Evolutionary conservation across 1,284 basidiomycete genomes (phyloP).

Genomic region (Grifola frondosa): DNA sequence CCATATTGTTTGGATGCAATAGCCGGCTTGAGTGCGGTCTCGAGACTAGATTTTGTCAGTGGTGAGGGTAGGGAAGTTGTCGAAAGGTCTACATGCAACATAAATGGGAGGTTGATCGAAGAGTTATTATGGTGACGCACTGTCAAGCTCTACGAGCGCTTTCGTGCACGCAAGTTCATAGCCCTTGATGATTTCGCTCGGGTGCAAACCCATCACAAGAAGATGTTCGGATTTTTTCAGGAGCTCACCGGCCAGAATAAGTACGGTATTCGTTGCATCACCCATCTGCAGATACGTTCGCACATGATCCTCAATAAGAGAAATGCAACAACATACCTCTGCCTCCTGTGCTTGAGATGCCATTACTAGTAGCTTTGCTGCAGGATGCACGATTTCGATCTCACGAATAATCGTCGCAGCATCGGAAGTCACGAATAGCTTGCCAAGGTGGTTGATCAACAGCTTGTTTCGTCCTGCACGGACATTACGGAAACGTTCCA

Average conservation of each 20-base stretch:
- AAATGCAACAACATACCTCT: constrained; percentile 60
- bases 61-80: constrained; percentile 73
- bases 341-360: constrained; percentile 95
- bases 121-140: constrained; percentile 49
- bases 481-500: constrained; percentile 1
- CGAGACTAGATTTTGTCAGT: constrained; percentile 75
- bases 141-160: constrained; percentile 86
- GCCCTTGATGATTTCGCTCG: constrained; percentile 91
- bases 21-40: constrained; percentile 82
- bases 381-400: constrained; percentile 97
- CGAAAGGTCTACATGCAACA: constrained; percentile 60
- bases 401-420: constrained; percentile 99
- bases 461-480: constrained; percentile 87
- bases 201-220: constrained; percentile 95
- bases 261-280: constrained; percentile 93
- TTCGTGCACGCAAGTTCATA: constrained; percentile 93
- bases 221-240: constrained; percentile 93
- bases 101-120: constrained; percentile 16
- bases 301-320: constrained; percentile 5
- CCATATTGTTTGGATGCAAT: constrained; percentile 99
- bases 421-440: constrained; percentile 97
- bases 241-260: constrained; percentile 95
- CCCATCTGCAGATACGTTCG: constrained; percentile 68
- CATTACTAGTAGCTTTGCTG: constrained; percentile 97
- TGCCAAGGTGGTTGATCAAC: constrained; percentile 94